Percentiles rank a stretch among this genome's conserved stretches.
Evolutionary conservation across 1,284 basidiomycete species (phyloP).

Genomic region (Amylostereum areolatum): DNA sequence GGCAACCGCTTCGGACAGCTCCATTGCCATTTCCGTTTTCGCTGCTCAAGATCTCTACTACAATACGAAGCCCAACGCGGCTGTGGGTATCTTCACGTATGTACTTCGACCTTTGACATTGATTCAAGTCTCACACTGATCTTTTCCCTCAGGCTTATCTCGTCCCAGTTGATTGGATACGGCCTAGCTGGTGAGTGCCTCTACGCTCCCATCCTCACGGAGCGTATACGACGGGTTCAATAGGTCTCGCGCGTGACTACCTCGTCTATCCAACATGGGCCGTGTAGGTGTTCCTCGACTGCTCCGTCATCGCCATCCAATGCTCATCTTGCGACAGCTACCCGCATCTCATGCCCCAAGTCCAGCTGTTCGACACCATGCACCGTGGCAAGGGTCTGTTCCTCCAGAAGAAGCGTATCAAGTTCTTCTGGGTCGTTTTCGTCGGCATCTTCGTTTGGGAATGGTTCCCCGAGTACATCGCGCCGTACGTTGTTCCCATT

Average conservation of each 20-base stretch:
- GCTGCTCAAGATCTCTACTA: conserved; percentile 49
- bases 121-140: background rate
- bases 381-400: conserved; percentile 16
- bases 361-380: conserved; percentile 14
- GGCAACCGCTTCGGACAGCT: background rate
- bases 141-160: conserved; percentile 26
- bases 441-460: conserved; percentile 11
- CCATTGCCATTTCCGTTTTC: conserved; percentile 26
- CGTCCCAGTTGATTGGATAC: conserved; percentile 49
- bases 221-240: too few relatives aligned
- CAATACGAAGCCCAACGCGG: conserved; percentile 40
- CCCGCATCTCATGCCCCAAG: conserved; percentile 13
- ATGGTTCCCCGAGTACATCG: conserved; percentile 13
- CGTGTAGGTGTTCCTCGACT: conserved; percentile 13
- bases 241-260: conserved; percentile 31
- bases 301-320: too few relatives aligned
- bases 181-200: too few relatives aligned
- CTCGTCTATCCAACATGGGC: conserved; percentile 28
- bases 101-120: background rate
- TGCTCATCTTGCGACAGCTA: conserved; percentile 6
- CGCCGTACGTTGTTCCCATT: background rate
- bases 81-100: conserved; percentile 41
- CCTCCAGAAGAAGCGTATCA: conserved; percentile 17
- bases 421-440: conserved; percentile 18
- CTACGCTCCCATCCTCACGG: too few relatives aligned